Conservation (phyloP, 179 eudicot genomes). For the Silene noctiflora region DNA sequence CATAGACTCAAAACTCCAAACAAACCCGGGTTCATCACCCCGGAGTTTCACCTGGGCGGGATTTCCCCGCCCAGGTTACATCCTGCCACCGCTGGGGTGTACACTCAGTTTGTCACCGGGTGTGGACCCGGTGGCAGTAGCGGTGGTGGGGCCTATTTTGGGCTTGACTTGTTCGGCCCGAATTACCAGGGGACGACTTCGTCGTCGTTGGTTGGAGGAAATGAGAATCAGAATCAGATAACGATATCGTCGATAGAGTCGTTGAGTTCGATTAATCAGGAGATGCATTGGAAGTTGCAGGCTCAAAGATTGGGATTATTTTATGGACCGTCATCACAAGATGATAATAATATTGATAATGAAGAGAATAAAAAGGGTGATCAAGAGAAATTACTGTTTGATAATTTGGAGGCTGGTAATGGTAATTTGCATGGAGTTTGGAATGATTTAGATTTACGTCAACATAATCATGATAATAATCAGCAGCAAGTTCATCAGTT, state of each 20-base stretch:
- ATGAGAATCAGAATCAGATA: slow-evolving; percentile 14
- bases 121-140: neutral
- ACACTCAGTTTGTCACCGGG: slow-evolving; percentile 22
- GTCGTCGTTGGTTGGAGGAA: slow-evolving; percentile 13
- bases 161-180: slow-evolving; percentile 39
- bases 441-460: slow-evolving; percentile 27
- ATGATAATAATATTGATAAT: neutral
- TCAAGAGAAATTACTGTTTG: slow-evolving; percentile 13
- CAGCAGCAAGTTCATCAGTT: slow-evolving; percentile 31
- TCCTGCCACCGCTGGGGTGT: slow-evolving; percentile 38
- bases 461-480: neutral
- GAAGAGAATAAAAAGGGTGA: neutral
- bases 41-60: slow-evolving; percentile 65
- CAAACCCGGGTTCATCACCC: slow-evolving; percentile 36
- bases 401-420: neutral
- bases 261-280: slow-evolving; percentile 75
- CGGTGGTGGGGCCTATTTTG: slow-evolving; percentile 12
- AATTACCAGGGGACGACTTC: slow-evolving; percentile 7
- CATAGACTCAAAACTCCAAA: slow-evolving; percentile 27
- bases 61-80: slow-evolving; percentile 36
- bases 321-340: slow-evolving; percentile 8
- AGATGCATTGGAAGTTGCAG: slow-evolving; percentile 57
- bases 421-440: slow-evolving; percentile 40
- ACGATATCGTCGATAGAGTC: slow-evolving; percentile 60
- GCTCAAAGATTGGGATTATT: neutral